These are phyloP conservation scores for Pachysandra terminalis DNA, from an alignment of 164 flowering plant genomes.

Conservation along the genomic window DNA sequence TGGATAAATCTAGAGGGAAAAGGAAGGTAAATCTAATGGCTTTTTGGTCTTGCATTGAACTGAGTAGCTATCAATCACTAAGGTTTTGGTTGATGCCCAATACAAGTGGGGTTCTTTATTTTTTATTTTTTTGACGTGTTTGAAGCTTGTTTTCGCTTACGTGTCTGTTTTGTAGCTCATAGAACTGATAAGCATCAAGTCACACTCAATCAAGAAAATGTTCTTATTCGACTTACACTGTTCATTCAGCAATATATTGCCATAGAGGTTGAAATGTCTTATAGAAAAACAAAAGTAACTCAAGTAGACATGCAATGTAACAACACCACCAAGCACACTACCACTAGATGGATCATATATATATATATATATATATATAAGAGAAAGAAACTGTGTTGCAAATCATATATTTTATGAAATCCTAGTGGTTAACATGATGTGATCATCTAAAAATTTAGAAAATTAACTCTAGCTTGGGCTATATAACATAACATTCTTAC, in stretches of 20 bases:
- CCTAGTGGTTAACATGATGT: not conserved
- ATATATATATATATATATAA: not conserved
- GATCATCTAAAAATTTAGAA: not conserved
- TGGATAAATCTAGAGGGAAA: too few species aligned
- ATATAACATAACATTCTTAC: not conserved
- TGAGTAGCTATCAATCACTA: too few species aligned
- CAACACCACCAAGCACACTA: not conserved
- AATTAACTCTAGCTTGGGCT: not conserved
- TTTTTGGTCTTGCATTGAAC: too few species aligned
- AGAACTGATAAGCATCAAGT: conserved; percentile 32
- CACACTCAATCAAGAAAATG: conserved; percentile 21
- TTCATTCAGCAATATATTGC: not conserved
- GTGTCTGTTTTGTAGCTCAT: conserved; percentile 12
- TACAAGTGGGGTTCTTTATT: too few species aligned
- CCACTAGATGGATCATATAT: not conserved
- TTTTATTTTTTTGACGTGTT: too few species aligned
- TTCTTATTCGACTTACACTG: too few species aligned
- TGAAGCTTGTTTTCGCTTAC: not conserved
- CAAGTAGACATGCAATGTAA: not conserved
- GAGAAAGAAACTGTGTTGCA: not conserved
- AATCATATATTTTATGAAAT: too few species aligned
- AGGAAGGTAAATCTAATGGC: too few species aligned
- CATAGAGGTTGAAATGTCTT: not conserved
- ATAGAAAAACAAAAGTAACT: conserved; percentile 3
- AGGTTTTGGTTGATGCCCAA: too few species aligned